Percentiles rank a stretch among this genome's conserved stretches.
phyloP scores from a whole-genome alignment of 257 asterid species.

The Nicotiana attenuata region DNA sequence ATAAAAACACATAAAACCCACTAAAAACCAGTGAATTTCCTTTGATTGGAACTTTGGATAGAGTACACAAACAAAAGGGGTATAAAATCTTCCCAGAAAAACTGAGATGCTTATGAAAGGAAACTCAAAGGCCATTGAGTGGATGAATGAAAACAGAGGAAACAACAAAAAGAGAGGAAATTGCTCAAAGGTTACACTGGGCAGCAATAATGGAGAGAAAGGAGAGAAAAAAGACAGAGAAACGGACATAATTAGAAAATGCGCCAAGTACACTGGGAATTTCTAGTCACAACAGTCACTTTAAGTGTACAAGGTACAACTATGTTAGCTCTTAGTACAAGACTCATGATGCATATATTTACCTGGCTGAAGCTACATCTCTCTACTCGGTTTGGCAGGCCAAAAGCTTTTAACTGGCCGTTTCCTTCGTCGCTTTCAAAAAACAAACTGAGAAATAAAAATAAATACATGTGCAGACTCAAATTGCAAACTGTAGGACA shows the following conservation, averaged over 20 bases:
- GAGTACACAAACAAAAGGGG: neutral
- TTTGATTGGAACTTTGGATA: neutral
- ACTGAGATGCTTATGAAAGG: slow-evolving; percentile 19
- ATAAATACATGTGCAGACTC: too few relatives aligned
- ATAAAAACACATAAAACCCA: slow-evolving; percentile 1
- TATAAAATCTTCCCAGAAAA: neutral
- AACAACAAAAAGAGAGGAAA: slow-evolving; percentile 13
- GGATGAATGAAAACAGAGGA: slow-evolving; percentile 9
- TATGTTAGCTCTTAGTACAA: neutral
- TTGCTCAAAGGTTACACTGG: slow-evolving; percentile 21
- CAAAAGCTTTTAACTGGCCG: too few relatives aligned
- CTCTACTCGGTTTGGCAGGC: too few relatives aligned
- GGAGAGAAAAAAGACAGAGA: slow-evolving; percentile 30
- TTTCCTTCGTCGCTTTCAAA: too few relatives aligned
- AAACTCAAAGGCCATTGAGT: slow-evolving; percentile 6
- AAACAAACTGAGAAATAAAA: too few relatives aligned
- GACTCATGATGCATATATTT: neutral
- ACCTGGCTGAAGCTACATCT: too few relatives aligned
- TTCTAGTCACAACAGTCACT: neutral
- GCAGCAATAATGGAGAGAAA: slow-evolving; percentile 23
- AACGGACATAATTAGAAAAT: slow-evolving; percentile 13
- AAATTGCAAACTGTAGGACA: too few relatives aligned
- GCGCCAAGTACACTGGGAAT: too few relatives aligned
- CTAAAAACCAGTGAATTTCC: neutral
- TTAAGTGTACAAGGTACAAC: neutral